Base-by-base conservation (phyloP, 495 filamentous ascomycete species). In the Neurospora tetrasperma region DNA sequence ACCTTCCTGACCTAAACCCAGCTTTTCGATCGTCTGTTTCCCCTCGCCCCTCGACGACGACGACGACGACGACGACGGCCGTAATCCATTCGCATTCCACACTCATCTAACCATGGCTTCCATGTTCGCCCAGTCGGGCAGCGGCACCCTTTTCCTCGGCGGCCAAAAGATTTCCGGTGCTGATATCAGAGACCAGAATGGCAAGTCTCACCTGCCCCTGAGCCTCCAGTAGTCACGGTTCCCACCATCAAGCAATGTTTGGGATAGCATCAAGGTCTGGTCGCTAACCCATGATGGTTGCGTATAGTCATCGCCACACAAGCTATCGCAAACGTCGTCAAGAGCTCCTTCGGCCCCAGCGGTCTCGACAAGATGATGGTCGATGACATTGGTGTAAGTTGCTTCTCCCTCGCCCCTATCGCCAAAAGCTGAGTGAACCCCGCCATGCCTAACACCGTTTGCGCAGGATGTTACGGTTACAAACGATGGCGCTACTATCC, bases 301-400 rank as follows among this genome's bases (percentile, higher is more conserved):
- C 23, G 54, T 35, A 18, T 77, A 97, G 96, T 99, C 43, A 89
- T 94, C 73, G 96, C 96, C 70, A 98, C 96, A 59, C 93, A 97
- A 82, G 94, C 94, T 66, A 98, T 99, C 80, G 91, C 96, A 81
- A 98, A 98, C 90, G 93, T 98, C 71, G 94, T 99, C 81, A 98
- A 97, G 85, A 97, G 92, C 84, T 99, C 96, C 16, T 99, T 98
- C 81, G 96, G 96, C 48, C 96, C 96, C 73, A 97, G 93, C 73
- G 96, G 96, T 42, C 85, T 99, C 76, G 96, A 99, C 80, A 99
- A 99, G 88, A 98, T 99, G 96, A 98, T 99, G 96, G 96, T 99
- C 79, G 96, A 99, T 83, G 96, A 99, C 79, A 98, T 98, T 81
- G 96, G 96, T 78, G 92, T 94, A 88, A 75, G 90, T 78, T 76